Conservation (phyloP, 2,329 filamentous ascomycete genomes). For the Talaromyces sp. region DNA sequence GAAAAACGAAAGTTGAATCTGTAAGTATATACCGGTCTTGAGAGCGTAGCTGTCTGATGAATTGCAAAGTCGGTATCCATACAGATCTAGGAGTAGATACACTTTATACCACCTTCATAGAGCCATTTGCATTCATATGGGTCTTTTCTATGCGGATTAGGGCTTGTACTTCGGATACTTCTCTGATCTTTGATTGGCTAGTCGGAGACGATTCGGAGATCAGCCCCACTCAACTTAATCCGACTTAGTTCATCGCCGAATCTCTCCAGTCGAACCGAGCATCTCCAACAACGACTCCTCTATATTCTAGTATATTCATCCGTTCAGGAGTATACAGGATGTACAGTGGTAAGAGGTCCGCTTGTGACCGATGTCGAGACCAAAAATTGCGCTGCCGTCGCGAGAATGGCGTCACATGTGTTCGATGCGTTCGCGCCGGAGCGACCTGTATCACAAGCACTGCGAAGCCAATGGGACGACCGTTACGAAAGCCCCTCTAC, state of each 20-base stretch:
- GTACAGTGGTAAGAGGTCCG: not conserved
- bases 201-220: conserved; percentile 6
- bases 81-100: not conserved
- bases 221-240: not conserved
- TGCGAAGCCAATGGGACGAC: conserved; percentile 5
- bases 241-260: not conserved
- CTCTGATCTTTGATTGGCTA: not conserved
- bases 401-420: not conserved
- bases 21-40: too few species aligned
- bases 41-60: not conserved
- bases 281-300: not conserved
- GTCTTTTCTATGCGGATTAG: conserved; percentile 3
- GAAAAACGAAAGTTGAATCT: too few species aligned
- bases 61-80: too few species aligned
- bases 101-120: not conserved
- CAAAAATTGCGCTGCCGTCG: conserved; percentile 10
- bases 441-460: conserved; percentile 3
- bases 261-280: not conserved
- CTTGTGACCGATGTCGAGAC: conserved; percentile 7
- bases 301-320: not conserved
- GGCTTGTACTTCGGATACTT: conserved; percentile 4
- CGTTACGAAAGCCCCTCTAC: not conserved
- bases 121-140: not conserved
- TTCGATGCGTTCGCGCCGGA: conserved; percentile 6
- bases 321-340: not conserved